Conservation (phyloP, 768 basidiomycete genomes). For the Boletus pseudo-olivaceus region DNA sequence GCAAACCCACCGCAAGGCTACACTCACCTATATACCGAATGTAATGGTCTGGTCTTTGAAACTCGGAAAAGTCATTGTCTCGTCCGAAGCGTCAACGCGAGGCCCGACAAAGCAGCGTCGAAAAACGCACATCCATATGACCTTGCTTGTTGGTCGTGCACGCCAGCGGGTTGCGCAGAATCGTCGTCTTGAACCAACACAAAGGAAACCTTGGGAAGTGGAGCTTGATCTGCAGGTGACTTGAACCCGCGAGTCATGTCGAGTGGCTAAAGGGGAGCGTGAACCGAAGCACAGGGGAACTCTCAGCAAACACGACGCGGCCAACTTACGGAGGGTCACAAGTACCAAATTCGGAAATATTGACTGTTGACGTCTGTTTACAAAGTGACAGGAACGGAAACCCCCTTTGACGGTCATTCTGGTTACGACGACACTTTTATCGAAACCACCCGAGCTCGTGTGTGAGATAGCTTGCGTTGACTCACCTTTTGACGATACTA, state of each 20-base stretch:
- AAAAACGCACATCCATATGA: slow-evolving; percentile 68
- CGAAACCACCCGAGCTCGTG: neutral
- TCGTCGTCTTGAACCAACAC: slow-evolving; percentile 62
- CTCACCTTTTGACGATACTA: neutral
- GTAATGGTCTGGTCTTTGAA: slow-evolving; percentile 77
- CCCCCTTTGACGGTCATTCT: neutral
- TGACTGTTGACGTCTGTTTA: slow-evolving; percentile 14
- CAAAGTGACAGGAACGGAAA: slow-evolving; percentile 11
- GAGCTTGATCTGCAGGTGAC: slow-evolving; percentile 34
- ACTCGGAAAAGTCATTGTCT: slow-evolving; percentile 69
- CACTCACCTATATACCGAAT: slow-evolving; percentile 83
- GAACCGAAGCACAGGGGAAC: slow-evolving; percentile 16
- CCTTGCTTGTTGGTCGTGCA: slow-evolving; percentile 58
- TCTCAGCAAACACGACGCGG: slow-evolving; percentile 8
- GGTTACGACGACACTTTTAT: neutral
- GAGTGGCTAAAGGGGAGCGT: neutral
- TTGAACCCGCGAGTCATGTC: slow-evolving; percentile 39
- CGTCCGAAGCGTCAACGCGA: slow-evolving; percentile 24
- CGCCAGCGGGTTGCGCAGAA: slow-evolving; percentile 57
- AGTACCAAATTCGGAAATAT: slow-evolving; percentile 19
- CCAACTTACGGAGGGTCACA: slow-evolving; percentile 3
- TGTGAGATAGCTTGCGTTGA: neutral
- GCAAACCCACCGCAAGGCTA: neutral
- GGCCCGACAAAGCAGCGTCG: neutral
- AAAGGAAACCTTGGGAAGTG: slow-evolving; percentile 67